Evolutionary conservation across 2,329 filamentous ascomycete genomes (phyloP).

Genomic region (Sclerotinia minor): DNA sequence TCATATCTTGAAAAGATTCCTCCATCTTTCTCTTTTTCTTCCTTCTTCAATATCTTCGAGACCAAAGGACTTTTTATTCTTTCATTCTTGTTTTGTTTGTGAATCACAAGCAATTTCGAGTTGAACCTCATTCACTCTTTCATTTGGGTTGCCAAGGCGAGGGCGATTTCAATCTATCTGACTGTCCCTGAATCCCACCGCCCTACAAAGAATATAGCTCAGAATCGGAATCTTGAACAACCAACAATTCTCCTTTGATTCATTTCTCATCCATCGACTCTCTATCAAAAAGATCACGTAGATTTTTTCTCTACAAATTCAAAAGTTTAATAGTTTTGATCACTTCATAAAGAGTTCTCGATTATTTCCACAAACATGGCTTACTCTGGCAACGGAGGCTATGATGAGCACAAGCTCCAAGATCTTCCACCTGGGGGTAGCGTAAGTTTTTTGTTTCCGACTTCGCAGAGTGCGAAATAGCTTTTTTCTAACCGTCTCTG

Average conservation of each 20-base stretch:
- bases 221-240: slow-evolving; percentile 2
- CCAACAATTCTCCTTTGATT: slow-evolving; percentile 4
- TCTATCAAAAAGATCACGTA: background rate
- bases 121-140: slow-evolving; percentile 10
- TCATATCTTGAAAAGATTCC: slow-evolving; percentile 1
- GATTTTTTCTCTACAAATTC: background rate
- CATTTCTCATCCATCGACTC: background rate
- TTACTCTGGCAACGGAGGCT: slow-evolving; percentile 61
- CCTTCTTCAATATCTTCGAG: background rate
- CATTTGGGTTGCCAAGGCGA: background rate
- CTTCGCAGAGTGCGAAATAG: background rate
- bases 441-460: slow-evolving; percentile 49
- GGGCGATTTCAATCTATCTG: background rate
- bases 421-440: slow-evolving; percentile 60
- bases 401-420: slow-evolving; percentile 65
- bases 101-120: background rate
- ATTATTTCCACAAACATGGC: slow-evolving; percentile 51
- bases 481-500: slow-evolving; percentile 24
- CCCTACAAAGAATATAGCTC: background rate
- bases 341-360: slow-evolving; percentile 3
- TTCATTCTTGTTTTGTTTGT: background rate
- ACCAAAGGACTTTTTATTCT: background rate
- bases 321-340: background rate
- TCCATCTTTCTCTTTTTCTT: background rate
- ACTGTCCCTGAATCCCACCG: slow-evolving; percentile 9